These are phyloP conservation scores for Solanum arcanum DNA, from an alignment of 257 asterid species.

Conservation along the genomic window DNA sequence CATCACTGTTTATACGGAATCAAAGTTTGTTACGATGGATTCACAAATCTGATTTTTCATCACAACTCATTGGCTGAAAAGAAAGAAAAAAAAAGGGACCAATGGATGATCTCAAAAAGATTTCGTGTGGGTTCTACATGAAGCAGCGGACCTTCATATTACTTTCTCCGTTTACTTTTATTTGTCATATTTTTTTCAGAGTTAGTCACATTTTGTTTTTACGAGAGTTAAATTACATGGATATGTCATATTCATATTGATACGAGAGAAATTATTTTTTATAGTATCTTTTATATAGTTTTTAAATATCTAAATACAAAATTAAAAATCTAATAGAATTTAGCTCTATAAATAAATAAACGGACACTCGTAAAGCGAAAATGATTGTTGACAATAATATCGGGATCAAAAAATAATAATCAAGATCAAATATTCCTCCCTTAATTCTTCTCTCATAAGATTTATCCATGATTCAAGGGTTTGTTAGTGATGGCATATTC, in stretches of 20 bases:
- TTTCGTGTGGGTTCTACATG: background rate
- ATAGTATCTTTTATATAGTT: background rate
- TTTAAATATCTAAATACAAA: too few species aligned
- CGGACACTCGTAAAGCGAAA: too few species aligned
- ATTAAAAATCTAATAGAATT: background rate
- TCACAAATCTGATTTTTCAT: background rate
- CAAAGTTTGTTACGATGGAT: background rate
- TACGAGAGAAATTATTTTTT: background rate
- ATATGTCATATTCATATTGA: background rate
- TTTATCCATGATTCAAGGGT: too few species aligned
- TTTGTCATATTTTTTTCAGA: background rate
- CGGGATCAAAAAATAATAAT: too few species aligned
- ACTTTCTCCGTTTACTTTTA: background rate
- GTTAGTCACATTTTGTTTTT: too few species aligned
- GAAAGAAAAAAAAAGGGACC: background rate
- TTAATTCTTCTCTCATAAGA: too few species aligned
- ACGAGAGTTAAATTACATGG: too few species aligned
- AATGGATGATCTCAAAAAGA: background rate
- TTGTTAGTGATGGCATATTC: too few species aligned
- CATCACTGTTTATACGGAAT: background rate
- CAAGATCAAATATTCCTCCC: too few species aligned
- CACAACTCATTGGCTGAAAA: background rate
- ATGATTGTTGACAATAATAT: too few species aligned
- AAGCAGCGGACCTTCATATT: background rate
- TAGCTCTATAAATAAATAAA: background rate